Evolutionary conservation across 805 yeast genomes (phyloP), one percentile per base, ranked within the genome.

Genomic region (Soucietia sequanensis): DNA sequence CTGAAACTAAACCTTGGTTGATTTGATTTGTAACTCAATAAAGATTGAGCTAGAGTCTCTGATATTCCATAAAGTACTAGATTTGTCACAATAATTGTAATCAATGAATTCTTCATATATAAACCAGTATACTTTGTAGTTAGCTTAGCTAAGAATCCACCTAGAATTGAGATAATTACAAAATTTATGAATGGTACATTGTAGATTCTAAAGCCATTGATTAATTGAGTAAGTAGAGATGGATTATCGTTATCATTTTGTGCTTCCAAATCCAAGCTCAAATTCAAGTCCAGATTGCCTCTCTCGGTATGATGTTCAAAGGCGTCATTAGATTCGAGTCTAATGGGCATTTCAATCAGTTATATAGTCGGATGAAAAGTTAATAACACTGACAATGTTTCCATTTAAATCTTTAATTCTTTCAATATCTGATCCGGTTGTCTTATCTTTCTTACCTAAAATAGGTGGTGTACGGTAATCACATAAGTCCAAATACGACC

Each of bases 1-100:
- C 47, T 37, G 31, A 55, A 48, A 15, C 52, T 35, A 4, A 62
- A 12, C 18, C 35, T 14, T 5, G 64, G 65, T 12, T 52, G 52
- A 12, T 34, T 31, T 9, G 44, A 35, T 18, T 44, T 34, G 37
- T 53, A 65, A 30, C 62, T 41, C 17, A 62, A 51, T 4, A 88
- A 66, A 3, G 84, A 72, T 58, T 91, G 98, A 0, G 98, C 98
- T 42, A 90, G 54, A 0, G 90, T 78, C 55, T 91, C 98, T 0
- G 97, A 89, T n/a, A 88, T 79, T 0, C 96, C 96, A 56, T 80
- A 86, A 4, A 91, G 65, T 4, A 90, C 79, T 19, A 85, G 61
- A 52, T 91, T 91, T 1, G 96, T 82, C 16, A 81, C 76, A 39
- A 87, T 75, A 23, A 89, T 85, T 11, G 96, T 87, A n/a, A 82